Evolutionary conservation across 345 rosid species (phyloP).

Genomic region (Arabidopsis arenosa): DNA sequence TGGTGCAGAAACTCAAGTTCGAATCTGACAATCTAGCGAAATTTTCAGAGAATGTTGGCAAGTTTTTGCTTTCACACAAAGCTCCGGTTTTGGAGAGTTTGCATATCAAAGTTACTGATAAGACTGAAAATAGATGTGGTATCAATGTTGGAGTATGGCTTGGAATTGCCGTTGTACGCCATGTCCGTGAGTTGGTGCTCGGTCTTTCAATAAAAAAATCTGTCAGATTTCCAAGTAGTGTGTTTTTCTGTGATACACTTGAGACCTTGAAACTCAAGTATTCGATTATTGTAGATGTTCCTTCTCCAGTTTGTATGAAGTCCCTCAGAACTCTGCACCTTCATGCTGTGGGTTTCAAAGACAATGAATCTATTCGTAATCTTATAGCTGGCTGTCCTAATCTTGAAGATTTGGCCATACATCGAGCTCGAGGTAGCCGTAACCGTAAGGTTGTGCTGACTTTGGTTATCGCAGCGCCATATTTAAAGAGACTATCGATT

Average conservation of each 20-base stretch:
- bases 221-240: neutral
- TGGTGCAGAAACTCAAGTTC: neutral
- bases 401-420: neutral
- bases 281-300: neutral
- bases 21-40: neutral
- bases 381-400: neutral
- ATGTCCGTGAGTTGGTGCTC: neutral
- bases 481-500: neutral
- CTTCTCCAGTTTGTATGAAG: neutral
- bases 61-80: neutral
- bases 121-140: neutral
- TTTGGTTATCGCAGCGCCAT: too few relatives aligned
- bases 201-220: too few relatives aligned
- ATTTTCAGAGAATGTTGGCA: neutral
- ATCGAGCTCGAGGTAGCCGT: neutral
- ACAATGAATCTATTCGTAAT: neutral
- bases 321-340: neutral
- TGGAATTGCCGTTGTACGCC: conserved; percentile 2
- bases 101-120: neutral
- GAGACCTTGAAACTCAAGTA: neutral
- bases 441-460: too few relatives aligned
- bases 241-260: neutral
- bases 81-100: neutral
- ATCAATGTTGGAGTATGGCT: neutral
- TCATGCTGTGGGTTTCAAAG: neutral